Base-by-base conservation (phyloP, 2,329 filamentous ascomycete species). In the Nemania sp. region DNA sequence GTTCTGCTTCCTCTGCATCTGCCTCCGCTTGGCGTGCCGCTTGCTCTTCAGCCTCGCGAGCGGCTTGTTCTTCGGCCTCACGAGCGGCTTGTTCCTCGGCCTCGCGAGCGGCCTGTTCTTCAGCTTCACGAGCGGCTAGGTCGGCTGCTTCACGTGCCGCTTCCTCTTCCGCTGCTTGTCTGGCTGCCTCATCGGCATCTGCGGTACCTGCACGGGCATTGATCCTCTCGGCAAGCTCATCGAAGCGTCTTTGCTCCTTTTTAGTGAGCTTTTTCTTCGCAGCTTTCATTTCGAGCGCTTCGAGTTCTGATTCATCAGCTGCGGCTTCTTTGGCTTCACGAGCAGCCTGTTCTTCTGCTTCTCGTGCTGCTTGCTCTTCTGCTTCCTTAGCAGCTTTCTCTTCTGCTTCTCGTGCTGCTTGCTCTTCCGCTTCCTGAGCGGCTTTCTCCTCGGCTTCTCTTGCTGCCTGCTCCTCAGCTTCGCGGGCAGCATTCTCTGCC, bases 1-100 rank as follows among this genome's bases (percentile, higher is more conserved):
- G 69, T 54, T 63, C 39, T 17, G 51, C 45, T 51, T 55, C 51
- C 25, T 39, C 11, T 34, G 59, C 60, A 21, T n/a, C n/a, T n/a
- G n/a, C n/a, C n/a, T 51, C 18, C 5, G 42, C 42, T 78, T 80
- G 65, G 74, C 76, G 39, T 9, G 48, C 54, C 2, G 47, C 34
- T 43, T 57, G 35, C 20, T 53, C 54, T 10, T 54, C 54, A 18
- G 37, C 45, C 20, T 58, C 54, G 3, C 13, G 32, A 52, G 73
- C 72, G 2, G 69, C 60, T 43, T 66, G 59, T 53, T 69, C 68
- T 52, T 71, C 68, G 17, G 67, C 68, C 34, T 71, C 70, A 12
- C 60, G 55, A 54, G 63, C 52, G 18, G 54, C 48, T 17, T 52
- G 45, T 18, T 65, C 65, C 42, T 61, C 59, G 3, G 42, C 48